phyloP scores from a whole-genome alignment of 805 yeast species.

The Candida xiaguanensis region DNA sequence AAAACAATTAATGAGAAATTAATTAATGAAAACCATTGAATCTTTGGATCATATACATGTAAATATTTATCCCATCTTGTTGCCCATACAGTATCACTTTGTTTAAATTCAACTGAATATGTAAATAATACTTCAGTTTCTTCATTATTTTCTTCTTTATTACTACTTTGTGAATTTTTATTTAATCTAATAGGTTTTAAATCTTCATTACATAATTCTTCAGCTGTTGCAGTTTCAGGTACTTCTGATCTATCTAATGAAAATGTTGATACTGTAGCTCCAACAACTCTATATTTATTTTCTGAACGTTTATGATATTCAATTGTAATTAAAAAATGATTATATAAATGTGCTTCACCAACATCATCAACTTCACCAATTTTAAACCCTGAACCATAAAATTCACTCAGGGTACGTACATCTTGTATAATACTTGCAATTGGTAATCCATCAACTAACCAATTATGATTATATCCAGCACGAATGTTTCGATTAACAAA shows the following conservation, averaged over 20 bases:
- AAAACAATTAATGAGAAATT: slow-evolving; percentile 82
- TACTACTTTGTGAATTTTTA: slow-evolving; percentile 29
- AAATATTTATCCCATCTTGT: slow-evolving; percentile 98
- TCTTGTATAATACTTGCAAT: slow-evolving; percentile 68
- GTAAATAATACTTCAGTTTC: slow-evolving; percentile 68
- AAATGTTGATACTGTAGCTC: slow-evolving; percentile 72
- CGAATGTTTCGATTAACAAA: slow-evolving; percentile 77
- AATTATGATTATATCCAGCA: slow-evolving; percentile 82
- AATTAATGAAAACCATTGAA: slow-evolving; percentile 92
- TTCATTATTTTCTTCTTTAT: background rate
- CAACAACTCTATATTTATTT: slow-evolving; percentile 80
- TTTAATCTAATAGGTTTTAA: slow-evolving; percentile 45
- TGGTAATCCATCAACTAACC: slow-evolving; percentile 95
- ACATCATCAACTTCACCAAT: slow-evolving; percentile 66
- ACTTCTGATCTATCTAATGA: slow-evolving; percentile 44
- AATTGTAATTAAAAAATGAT: slow-evolving; percentile 74
- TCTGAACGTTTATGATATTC: slow-evolving; percentile 79
- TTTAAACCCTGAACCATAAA: slow-evolving; percentile 78
- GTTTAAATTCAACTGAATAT: slow-evolving; percentile 75
- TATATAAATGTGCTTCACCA: slow-evolving; percentile 59
- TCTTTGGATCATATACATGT: slow-evolving; percentile 85
- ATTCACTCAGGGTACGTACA: slow-evolving; percentile 52
- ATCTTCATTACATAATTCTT: slow-evolving; percentile 27
- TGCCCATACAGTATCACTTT: slow-evolving; percentile 84
- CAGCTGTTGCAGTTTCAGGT: slow-evolving; percentile 18